These are phyloP conservation scores for Malassezia furfur DNA, from an alignment of 1,284 basidiomycete species.

Conservation along the genomic window DNA sequence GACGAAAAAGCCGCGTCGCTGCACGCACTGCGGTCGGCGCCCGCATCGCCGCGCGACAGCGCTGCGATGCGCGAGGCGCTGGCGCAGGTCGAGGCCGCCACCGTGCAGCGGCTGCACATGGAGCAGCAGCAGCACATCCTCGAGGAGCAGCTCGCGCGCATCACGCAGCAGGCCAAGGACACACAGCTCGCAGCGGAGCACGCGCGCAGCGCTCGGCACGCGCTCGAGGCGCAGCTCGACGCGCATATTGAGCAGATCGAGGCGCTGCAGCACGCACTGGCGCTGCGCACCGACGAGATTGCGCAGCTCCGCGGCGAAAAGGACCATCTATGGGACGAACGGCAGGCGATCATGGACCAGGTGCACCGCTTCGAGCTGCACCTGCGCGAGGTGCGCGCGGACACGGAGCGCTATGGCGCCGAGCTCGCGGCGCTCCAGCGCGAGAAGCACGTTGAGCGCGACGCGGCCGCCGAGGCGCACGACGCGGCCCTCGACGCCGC, in stretches of 20 bases:
- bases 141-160: slow-evolving; percentile 8
- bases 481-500: neutral
- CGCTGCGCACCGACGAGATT: slow-evolving; percentile 3
- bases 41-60: neutral
- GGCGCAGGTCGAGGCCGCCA: neutral
- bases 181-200: neutral
- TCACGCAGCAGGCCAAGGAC: neutral
- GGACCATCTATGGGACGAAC: slow-evolving; percentile 16
- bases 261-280: slow-evolving; percentile 7
- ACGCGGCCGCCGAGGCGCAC: neutral
- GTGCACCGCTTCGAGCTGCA: slow-evolving; percentile 16
- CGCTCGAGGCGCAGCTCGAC: slow-evolving; percentile 13
- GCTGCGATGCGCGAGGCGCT: neutral
- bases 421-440: slow-evolving; percentile 10
- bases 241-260: slow-evolving; percentile 13
- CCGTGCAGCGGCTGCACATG: slow-evolving; percentile 3
- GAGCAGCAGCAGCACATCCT: slow-evolving; percentile 7
- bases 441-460: neutral
- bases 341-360: slow-evolving; percentile 14
- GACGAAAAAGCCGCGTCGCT: neutral
- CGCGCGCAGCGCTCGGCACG: slow-evolving; percentile 3
- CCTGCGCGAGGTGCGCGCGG: slow-evolving; percentile 15
- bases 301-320: slow-evolving; percentile 16
- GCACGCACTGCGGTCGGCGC: neutral
- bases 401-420: slow-evolving; percentile 16